Evolutionary conservation across 2,329 filamentous ascomycete species (phyloP), one percentile per base, ranked within the genome.

Genomic region (Xylariaceae sp.): DNA sequence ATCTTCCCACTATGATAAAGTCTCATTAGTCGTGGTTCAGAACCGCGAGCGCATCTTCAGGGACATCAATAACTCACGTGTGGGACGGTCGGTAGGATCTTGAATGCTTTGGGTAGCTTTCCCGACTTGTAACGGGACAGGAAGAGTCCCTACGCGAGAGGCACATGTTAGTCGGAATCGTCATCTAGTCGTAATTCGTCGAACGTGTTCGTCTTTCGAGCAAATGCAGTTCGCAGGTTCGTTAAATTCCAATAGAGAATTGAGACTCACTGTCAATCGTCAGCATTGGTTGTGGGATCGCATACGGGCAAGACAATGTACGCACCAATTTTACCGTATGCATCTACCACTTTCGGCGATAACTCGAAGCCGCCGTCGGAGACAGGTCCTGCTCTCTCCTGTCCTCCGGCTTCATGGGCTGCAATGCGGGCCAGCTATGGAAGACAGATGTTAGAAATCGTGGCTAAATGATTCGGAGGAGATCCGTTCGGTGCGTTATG

Each of bases 101-200:
- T 97, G 82, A 99, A 96, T 0, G 93, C 93, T 75, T 99, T 99
- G 17, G 94, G 94, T 37, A 99, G 82, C 66, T 93, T 93, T n/a
- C 94, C 94, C 11, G 89, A 93, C 76, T 96, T 96, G 79, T 96
- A 97, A 65, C 93, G 86, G 30, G 90, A 92, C 60, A 99, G 82
- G 62, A 97, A 88, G 66, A 63, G 51, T 9, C 62, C 61, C 92
- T 64, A 18, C 2, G 15, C 5, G 5, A 34, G 45, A 47, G 62
- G 11, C 58, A 54, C 30, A 64, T 61, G 53, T 66, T 49, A 48
- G 18, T 58, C 4, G 6, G 15, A 2, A 30, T 13, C n/a, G 35
- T 11, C 18, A 10, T 18, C 17, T 18, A 45, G 39, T 7, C 35
- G 70, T 15, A 18, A n/a, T 39, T 37, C 30, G 9, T 47, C 35